Base-by-base conservation (phyloP, 208 protist genomes). In the Leishmania mexicana region DNA sequence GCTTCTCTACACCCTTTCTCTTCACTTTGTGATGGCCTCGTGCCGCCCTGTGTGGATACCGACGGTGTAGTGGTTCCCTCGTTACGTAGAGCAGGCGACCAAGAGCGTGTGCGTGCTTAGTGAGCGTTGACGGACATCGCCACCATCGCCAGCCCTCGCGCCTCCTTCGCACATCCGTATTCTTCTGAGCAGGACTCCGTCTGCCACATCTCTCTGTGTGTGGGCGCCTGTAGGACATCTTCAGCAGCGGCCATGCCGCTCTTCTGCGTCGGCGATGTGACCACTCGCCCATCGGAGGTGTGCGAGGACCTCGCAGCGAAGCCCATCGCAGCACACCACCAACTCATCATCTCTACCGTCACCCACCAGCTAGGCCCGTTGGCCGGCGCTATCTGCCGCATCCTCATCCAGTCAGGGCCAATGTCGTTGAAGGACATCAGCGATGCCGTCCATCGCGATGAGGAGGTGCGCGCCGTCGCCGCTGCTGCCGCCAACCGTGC, bases 301-400 rank as follows among this genome's bases (percentile, higher is more conserved):
- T 79, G 81, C 54, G 81, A 85, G 81, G 81, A 85, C 53, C 38
- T 81, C 24, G 35, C 62, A 0, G 81, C 81, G 10, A 85, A 85
- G 81, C 81, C 81, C 38, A 76, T 85, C n/a, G 51, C 70, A 7
- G 81, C 81, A 1, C 90, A 93, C 75, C n/a, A 87, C 76, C 77
- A 88, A 49, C 85, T 93, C 15, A 81, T 93, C 71, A 80, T 92
- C 58, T 80, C 78, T 40, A 87, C 76, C 49, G 72, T 93, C 21
- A 49, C 62, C 19, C 79, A 89, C 28, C 90, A 92, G 65, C 86
- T 92, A 21, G 88, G 90, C 42, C 88, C 87, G 13, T 78, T 93
- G 57, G 90, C 88, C 40, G 86, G 74, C 2, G 87, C 80, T 42
- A 65, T 92, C 68, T 85, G 88, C 40, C 88, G 83, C 21, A 71